Evolutionary conservation across 768 basidiomycete species (phyloP).

Genomic region (Tricholoma hemisulphureum): DNA sequence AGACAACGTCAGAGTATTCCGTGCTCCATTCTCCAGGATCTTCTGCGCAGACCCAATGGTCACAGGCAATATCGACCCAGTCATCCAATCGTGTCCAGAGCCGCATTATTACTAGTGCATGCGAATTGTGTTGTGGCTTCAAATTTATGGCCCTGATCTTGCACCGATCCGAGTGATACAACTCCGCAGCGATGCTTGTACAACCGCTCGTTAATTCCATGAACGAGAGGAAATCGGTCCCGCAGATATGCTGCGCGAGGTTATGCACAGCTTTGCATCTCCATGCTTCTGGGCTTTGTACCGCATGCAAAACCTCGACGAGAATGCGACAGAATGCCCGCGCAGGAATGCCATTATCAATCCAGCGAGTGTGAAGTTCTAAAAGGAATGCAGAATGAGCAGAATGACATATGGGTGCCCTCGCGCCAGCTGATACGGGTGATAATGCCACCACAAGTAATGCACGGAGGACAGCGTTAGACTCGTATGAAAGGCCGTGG

Average conservation of each 20-base stretch:
- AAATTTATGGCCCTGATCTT: not conserved
- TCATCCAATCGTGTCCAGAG: not conserved
- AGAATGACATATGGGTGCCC: slow-evolving; percentile 40
- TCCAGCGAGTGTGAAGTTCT: slow-evolving; percentile 44
- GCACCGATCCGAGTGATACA: not conserved
- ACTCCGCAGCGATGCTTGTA: slow-evolving; percentile 12
- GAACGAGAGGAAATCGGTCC: slow-evolving; percentile 23
- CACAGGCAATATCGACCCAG: not conserved
- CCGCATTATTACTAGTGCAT: not conserved
- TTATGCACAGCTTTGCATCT: slow-evolving; percentile 40
- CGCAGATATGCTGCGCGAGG: slow-evolving; percentile 18
- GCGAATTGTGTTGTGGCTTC: not conserved
- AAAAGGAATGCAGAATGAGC: slow-evolving; percentile 47
- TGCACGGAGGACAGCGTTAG: slow-evolving; percentile 39
- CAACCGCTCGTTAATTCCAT: slow-evolving; percentile 29
- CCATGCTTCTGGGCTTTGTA: slow-evolving; percentile 31
- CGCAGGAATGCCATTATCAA: slow-evolving; percentile 20
- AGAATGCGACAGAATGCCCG: slow-evolving; percentile 33
- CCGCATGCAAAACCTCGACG: slow-evolving; percentile 24
- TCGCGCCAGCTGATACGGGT: slow-evolving; percentile 19
- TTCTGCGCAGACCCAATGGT: not conserved
- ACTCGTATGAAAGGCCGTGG: slow-evolving; percentile 43
- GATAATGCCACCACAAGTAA: slow-evolving; percentile 41
- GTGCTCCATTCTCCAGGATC: not conserved
- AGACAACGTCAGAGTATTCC: slow-evolving; percentile 4